These are phyloP conservation scores for Lentinus brumalis DNA, from an alignment of 768 basidiomycete genomes.

Conservation along the genomic window DNA sequence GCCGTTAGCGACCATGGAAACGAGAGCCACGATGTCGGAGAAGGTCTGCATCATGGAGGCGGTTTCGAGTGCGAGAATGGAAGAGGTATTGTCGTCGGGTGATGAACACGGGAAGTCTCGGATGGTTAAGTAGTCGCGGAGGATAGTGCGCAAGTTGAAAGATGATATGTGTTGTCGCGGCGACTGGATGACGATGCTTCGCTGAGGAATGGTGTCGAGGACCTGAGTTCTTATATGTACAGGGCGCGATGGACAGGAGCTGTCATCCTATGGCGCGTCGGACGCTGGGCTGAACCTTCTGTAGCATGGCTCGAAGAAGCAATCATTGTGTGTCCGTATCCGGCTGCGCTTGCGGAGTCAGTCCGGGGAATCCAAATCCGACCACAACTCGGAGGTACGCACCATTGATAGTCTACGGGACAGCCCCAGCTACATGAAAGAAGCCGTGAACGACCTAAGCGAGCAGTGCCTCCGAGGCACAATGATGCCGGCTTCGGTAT, in stretches of 20 bases:
- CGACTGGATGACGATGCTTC: background rate
- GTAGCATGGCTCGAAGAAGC: constrained; percentile 7
- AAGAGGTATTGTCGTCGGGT: background rate
- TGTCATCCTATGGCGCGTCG: constrained; percentile 5
- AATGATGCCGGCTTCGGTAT: background rate
- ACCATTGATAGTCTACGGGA: constrained; percentile 16
- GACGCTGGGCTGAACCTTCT: constrained; percentile 8
- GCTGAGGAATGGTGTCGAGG: background rate
- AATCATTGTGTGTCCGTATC: constrained; percentile 5
- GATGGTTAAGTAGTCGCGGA: background rate
- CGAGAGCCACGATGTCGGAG: background rate
- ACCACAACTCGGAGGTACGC: constrained; percentile 14
- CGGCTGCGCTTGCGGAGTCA: constrained; percentile 8
- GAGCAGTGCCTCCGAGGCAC: constrained; percentile 20
- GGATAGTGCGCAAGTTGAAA: background rate
- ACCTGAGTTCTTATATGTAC: constrained; percentile 8
- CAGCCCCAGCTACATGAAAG: constrained; percentile 18
- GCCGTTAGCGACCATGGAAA: constrained; percentile 9
- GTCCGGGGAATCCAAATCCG: constrained; percentile 18
- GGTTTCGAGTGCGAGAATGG: background rate
- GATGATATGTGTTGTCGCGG: background rate
- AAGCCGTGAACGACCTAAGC: constrained; percentile 8
- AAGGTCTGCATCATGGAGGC: constrained; percentile 12
- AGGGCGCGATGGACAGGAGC: constrained; percentile 14
- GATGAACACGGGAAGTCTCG: background rate